A percentile compares a stretch with the other conserved stretches of the same genome.
These are phyloP conservation scores for Fraxinus excelsior DNA, from an alignment of 257 asterid genomes.

Conservation along the genomic window DNA sequence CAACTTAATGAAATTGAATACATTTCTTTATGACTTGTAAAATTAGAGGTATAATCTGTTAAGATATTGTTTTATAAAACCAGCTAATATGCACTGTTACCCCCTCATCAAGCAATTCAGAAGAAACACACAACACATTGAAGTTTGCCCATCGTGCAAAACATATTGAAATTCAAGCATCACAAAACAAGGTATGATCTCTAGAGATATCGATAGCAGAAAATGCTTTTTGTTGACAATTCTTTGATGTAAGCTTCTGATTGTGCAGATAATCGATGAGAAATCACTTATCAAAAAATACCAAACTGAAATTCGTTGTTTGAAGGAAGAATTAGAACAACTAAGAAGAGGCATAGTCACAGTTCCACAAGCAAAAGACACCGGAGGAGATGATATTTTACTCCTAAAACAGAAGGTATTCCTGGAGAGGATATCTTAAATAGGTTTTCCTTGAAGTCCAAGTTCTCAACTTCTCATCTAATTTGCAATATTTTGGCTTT, in stretches of 20 bases:
- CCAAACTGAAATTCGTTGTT: slow-evolving; percentile 86
- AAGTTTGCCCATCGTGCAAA: slow-evolving; percentile 99
- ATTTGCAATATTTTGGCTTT: slow-evolving; percentile 9
- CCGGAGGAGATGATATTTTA: slow-evolving; percentile 71
- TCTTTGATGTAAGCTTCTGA: slow-evolving; percentile 28
- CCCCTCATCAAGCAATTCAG: slow-evolving; percentile 96
- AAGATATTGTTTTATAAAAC: slow-evolving; percentile 25
- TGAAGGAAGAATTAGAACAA: slow-evolving; percentile 96
- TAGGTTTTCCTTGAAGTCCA: background rate
- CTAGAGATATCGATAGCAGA: slow-evolving; percentile 17
- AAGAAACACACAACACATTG: slow-evolving; percentile 97
- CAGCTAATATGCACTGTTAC: slow-evolving; percentile 96
- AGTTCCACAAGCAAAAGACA: slow-evolving; percentile 60
- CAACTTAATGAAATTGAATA: slow-evolving; percentile 8
- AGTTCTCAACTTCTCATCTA: slow-evolving; percentile 10
- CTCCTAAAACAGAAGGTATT: slow-evolving; percentile 93
- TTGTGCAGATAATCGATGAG: slow-evolving; percentile 93
- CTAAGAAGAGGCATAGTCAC: slow-evolving; percentile 84
- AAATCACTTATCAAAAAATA: slow-evolving; percentile 96
- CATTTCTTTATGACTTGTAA: background rate
- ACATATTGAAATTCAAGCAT: slow-evolving; percentile 94
- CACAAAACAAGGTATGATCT: slow-evolving; percentile 80
- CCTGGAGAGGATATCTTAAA: background rate
- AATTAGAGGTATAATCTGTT: slow-evolving; percentile 1
- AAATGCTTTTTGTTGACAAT: slow-evolving; percentile 15